Evolutionary conservation across 495 filamentous ascomycete genomes (phyloP).

Genomic region (Rostrohypoxylon terebratum): DNA sequence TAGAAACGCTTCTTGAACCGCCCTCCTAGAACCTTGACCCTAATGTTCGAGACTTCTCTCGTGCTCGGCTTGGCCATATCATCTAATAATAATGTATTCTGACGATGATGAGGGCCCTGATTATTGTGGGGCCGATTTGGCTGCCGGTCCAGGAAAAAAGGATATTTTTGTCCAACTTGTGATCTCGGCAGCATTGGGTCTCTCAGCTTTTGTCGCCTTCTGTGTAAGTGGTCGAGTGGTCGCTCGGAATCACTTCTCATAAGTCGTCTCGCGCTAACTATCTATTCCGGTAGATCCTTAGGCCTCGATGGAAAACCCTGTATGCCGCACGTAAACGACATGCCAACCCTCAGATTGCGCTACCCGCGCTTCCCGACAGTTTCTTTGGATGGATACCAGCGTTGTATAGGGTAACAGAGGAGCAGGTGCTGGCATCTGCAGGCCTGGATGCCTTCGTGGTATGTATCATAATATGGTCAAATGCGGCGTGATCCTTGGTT

Average conservation of each 20-base stretch:
- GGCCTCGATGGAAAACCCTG: slow-evolving; percentile 90
- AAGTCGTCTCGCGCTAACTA: slow-evolving; percentile 14
- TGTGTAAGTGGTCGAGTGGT: slow-evolving; percentile 55
- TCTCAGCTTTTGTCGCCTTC: slow-evolving; percentile 65
- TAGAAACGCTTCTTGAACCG: not conserved
- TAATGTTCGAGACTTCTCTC: slow-evolving; percentile 23
- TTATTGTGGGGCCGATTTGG: slow-evolving; percentile 49
- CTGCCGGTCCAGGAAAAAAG: slow-evolving; percentile 50
- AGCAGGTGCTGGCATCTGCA: slow-evolving; percentile 88
- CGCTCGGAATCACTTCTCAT: not conserved
- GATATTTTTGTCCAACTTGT: slow-evolving; percentile 65
- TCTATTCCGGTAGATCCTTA: slow-evolving; percentile 66
- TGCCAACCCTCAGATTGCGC: slow-evolving; percentile 71
- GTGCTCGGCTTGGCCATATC: slow-evolving; percentile 8
- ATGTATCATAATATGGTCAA: slow-evolving; percentile 49
- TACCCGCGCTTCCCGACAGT: slow-evolving; percentile 86
- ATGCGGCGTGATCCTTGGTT: not conserved
- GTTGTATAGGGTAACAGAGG: slow-evolving; percentile 87
- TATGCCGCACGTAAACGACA: slow-evolving; percentile 89
- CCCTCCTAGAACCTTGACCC: slow-evolving; percentile 8
- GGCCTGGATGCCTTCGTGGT: slow-evolving; percentile 96
- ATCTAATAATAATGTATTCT: slow-evolving; percentile 27
- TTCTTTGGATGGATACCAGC: slow-evolving; percentile 95
- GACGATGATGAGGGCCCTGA: slow-evolving; percentile 31
- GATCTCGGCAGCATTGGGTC: slow-evolving; percentile 62